Base-by-base conservation (phyloP, 306 rosid species). In the Heteromeles arbutifolia region DNA sequence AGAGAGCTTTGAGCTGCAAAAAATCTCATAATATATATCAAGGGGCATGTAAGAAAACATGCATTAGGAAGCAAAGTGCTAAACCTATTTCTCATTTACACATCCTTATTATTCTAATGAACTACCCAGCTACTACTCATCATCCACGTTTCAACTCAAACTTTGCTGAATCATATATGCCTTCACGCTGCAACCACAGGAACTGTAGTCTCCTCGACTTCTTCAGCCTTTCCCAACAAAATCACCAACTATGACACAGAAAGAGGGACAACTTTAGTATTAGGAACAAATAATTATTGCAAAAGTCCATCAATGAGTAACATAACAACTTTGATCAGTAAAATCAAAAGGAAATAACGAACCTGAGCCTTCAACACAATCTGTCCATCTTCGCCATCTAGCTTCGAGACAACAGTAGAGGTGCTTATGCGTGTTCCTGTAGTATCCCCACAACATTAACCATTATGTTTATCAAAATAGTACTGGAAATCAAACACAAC, bases 341-440 rank as follows among this genome's bases (percentile, higher is more conserved):
- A 28, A 28, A 28, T 28, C 29, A 28, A 28, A 28, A 28, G 18
- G 25, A 11, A 58, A 53, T 63, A 44, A 80, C 25, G 58, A 67
- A 89, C 97, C 97, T 89, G 86, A 52, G 97, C 80, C 84, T 91
- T 91, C 58, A 75, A 82, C 74, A 85, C 41, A 28, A 58, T n/a
- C n/a, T n/a, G n/a, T 48, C 85, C 93, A 52, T 41, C 81, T 70
- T 78, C 77, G 14, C 61, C 89, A 25, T 69, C 79, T 17, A 22
- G 26, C 84, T 73, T 80, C 45, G 82, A 31, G 25, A 34, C 29
- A 70, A 81, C 41, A 48, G 92, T 86, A 67, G 89, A 86, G 79
- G 78, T 78, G 65, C 25, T 79, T 26, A 80, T 62, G 75, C 79
- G 86, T 85, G 68, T 67, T 11, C 29, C 29, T 1, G 29, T 21